Base-by-base conservation (phyloP, 805 yeast genomes). In the Candida patagonica region DNA sequence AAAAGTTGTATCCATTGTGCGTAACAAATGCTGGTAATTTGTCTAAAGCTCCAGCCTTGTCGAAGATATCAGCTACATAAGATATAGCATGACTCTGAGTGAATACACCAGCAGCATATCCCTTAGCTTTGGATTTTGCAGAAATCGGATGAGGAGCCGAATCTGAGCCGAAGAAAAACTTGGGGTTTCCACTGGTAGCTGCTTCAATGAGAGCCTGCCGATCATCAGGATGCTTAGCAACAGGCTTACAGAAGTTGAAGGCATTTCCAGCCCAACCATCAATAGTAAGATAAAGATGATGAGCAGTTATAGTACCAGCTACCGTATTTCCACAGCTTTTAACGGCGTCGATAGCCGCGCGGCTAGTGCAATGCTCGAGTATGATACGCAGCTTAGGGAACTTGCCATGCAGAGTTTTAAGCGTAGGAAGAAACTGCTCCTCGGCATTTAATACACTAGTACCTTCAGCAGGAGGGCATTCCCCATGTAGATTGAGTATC, bases 221-320 rank as follows among this genome's bases (percentile, higher is more conserved):
- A 57, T 92, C 98, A 21, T 65, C 68, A 23, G 96, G 96, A 26
- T 87, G 65, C 60, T 92, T 92, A 27, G 98, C 98, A 36, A 92
- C 97, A 2, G 98, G 99, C 60, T 92, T 92, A 68, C 99, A 92
- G 63, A 80, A 92, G 55, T 89, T 86, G 56, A 86, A 74, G 26
- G 97, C 89, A 56, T 86, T 82, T 2, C 97, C 97, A 3, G 96
- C 96, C 95, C 97, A 92, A 48, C 78, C 79, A 60, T 92, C 97
- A 37, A 92, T 77, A 1, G 94, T 89, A 38, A 92, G 66, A 34
- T 71, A 83, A 42, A 92, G 68, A 56, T 92, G 99, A 60, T 92
- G 99, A 5, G 96, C 97, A 2, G 98, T 92, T 50, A 92, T 83
- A 3, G 96, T 76, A 1, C 95, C 98, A 13, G 89, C 87, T 2